These are phyloP conservation scores for Camelina laxa DNA, from an alignment of 345 rosid species.

Conservation along the genomic window DNA sequence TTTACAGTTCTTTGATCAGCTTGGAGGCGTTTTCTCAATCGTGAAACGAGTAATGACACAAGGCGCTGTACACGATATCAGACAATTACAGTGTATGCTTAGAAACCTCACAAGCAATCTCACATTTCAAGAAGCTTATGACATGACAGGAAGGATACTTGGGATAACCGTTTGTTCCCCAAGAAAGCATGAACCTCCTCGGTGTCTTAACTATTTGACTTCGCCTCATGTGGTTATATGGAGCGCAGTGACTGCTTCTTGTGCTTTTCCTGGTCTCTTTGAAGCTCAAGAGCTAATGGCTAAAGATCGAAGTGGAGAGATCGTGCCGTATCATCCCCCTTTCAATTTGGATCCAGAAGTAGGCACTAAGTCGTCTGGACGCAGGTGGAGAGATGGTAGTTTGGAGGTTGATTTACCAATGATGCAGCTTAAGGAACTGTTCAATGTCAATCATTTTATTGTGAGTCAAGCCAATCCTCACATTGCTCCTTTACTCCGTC, in stretches of 20 bases:
- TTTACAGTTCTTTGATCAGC: constrained; percentile 88
- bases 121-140: constrained; percentile 98
- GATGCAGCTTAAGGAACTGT: constrained; percentile 97
- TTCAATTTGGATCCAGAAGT: constrained; percentile 84
- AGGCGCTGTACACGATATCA: constrained; percentile 91
- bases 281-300: constrained; percentile 99
- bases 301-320: constrained; percentile 90
- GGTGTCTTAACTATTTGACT: constrained; percentile 96
- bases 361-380: constrained; percentile 62
- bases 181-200: constrained; percentile 98
- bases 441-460: constrained; percentile 96
- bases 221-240: constrained; percentile 99
- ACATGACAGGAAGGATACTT: constrained; percentile 91
- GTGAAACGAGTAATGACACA: constrained; percentile 87
- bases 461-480: constrained; percentile 99
- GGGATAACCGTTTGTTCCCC: constrained; percentile 98
- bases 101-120: constrained; percentile 90
- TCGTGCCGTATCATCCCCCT: constrained; percentile 96
- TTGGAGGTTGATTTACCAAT: constrained; percentile 96
- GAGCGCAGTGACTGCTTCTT: constrained; percentile 98
- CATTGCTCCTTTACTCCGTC: constrained; percentile 77
- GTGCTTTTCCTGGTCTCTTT: constrained; percentile 97
- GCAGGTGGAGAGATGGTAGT: constrained; percentile 99
- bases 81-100: constrained; percentile 89
- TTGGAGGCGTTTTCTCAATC: constrained; percentile 83